These are phyloP conservation scores for Monosporozyma unispora DNA, from an alignment of 805 yeast genomes.

Conservation along the genomic window DNA sequence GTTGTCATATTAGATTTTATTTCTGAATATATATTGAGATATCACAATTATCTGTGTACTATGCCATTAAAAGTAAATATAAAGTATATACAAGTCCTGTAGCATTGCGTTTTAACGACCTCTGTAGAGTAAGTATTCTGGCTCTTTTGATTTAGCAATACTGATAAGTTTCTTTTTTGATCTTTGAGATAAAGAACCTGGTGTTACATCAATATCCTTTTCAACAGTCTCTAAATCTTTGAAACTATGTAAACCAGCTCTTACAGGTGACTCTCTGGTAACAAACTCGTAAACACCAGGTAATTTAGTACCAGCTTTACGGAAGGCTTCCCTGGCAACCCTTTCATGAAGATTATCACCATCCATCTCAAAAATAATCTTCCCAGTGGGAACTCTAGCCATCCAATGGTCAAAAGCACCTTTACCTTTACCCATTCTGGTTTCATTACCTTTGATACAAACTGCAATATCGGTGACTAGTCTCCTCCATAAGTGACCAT, in stretches of 20 bases:
- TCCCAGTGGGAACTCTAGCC: conserved; percentile 91
- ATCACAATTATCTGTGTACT: background rate
- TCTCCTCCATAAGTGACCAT: conserved; percentile 69
- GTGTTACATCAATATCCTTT: conserved; percentile 36
- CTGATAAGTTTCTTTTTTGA: conserved; percentile 63
- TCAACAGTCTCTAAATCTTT: conserved; percentile 31
- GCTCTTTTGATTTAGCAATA: conserved; percentile 39
- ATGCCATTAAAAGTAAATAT: background rate
- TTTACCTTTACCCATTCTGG: conserved; percentile 99
- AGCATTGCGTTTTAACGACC: conserved; percentile 39
- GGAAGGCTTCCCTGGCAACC: conserved; percentile 80
- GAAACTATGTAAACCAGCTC: conserved; percentile 60
- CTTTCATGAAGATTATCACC: conserved; percentile 74
- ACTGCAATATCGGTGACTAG: conserved; percentile 80
- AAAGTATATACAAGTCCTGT: conserved; percentile 8
- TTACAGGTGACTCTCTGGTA: conserved; percentile 49
- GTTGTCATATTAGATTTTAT: background rate
- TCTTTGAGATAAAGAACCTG: conserved; percentile 33
- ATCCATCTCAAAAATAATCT: conserved; percentile 74
- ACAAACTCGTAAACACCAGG: conserved; percentile 91
- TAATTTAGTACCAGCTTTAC: conserved; percentile 83
- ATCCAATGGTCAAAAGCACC: conserved; percentile 98
- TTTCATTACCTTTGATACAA: conserved; percentile 93
- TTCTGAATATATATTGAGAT: background rate
- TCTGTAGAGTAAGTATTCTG: conserved; percentile 50